phyloP scores from a whole-genome alignment of 805 yeast species.

The Kodamaea nitidulidarum region DNA sequence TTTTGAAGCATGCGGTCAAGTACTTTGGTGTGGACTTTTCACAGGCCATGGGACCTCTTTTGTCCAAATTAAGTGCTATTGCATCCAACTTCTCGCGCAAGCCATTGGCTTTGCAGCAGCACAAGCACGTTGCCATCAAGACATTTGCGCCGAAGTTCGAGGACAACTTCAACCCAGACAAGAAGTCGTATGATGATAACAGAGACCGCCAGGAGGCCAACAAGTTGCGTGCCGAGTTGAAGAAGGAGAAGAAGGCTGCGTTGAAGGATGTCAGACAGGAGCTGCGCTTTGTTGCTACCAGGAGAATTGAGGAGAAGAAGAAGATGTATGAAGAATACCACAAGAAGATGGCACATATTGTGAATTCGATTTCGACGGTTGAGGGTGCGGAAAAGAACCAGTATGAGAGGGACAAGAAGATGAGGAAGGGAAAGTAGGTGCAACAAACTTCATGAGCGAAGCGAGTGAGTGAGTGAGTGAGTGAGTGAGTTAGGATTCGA shows the following conservation, averaged over 20 bases:
- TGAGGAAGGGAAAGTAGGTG: constrained; percentile 30
- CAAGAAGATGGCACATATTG: constrained; percentile 80
- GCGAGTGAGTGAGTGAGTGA: neutral
- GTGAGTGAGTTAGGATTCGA: too few species aligned
- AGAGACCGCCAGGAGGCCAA: constrained; percentile 74
- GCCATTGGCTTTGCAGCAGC: constrained; percentile 80
- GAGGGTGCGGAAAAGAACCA: constrained; percentile 94
- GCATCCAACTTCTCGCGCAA: constrained; percentile 31
- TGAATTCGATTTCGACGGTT: constrained; percentile 82
- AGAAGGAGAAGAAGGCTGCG: constrained; percentile 86
- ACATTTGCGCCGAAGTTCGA: constrained; percentile 88
- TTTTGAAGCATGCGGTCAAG: constrained; percentile 39
- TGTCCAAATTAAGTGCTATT: constrained; percentile 48
- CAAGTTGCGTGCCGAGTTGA: constrained; percentile 79
- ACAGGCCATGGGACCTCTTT: constrained; percentile 38
- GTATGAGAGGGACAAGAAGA: constrained; percentile 80
- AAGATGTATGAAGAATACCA: constrained; percentile 75
- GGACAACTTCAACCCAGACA: constrained; percentile 93
- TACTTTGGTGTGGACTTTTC: constrained; percentile 27
- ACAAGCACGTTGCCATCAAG: constrained; percentile 79
- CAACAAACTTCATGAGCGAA: too few species aligned
- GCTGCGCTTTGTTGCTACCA: constrained; percentile 79
- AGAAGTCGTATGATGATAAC: constrained; percentile 84
- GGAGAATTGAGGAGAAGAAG: constrained; percentile 76
- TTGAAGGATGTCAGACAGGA: constrained; percentile 90